A percentile compares a stretch with the other conserved stretches of the same genome.
Conservation (phyloP, 768 basidiomycete species). For the Lentinus brumalis region DNA sequence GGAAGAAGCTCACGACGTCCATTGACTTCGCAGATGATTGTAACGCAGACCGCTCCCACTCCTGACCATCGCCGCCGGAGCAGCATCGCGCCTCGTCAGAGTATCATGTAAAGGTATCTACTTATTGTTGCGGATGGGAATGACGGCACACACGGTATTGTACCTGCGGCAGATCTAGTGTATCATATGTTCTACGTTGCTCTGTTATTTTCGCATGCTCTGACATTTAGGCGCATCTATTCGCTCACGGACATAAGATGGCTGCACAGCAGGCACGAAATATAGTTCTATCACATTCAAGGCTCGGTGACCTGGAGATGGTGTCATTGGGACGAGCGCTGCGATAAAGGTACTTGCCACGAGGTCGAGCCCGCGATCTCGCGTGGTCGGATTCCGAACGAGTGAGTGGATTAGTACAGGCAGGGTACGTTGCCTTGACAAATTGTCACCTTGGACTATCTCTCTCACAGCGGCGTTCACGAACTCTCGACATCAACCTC, state of each 20-base stretch:
- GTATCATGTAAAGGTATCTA: not conserved
- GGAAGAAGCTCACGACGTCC: conserved; percentile 7
- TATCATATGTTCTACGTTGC: conserved; percentile 1
- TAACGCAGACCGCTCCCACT: conserved; percentile 31
- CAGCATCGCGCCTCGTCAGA: conserved; percentile 10
- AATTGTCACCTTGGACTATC: not conserved
- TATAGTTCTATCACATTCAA: not conserved
- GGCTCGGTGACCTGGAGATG: not conserved
- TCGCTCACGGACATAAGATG: conserved; percentile 3
- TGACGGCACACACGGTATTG: not conserved
- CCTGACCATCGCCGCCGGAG: conserved; percentile 20
- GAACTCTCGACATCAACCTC: no score
- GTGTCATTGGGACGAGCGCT: conserved; percentile 1
- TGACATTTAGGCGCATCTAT: not conserved
- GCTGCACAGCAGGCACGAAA: conserved; percentile 1
- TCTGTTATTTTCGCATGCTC: conserved; percentile 1
- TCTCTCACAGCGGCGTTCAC: not conserved
- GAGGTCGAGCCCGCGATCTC: not conserved
- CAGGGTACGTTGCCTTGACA: conserved; percentile 16
- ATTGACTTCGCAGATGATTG: conserved; percentile 27
- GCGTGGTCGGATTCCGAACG: not conserved
- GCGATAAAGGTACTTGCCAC: not conserved
- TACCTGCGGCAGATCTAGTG: conserved; percentile 2
- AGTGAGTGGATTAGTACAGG: not conserved
- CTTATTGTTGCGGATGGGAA: conserved; percentile 2